These are phyloP conservation scores for Chiua virens DNA, from an alignment of 768 basidiomycete species.

Conservation along the genomic window DNA sequence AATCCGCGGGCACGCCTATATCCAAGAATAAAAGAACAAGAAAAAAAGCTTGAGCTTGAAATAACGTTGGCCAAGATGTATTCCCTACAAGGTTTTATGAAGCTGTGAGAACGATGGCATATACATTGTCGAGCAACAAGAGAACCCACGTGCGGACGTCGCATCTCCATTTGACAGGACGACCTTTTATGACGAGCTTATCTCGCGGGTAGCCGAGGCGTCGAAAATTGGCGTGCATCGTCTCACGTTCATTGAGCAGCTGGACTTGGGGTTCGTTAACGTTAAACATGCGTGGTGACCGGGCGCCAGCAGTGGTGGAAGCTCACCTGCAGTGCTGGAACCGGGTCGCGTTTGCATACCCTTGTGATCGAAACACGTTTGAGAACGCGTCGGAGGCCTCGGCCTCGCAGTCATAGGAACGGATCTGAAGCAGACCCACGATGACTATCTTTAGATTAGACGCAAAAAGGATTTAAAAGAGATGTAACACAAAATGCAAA, in stretches of 20 bases:
- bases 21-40: background rate
- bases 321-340: too few relatives aligned
- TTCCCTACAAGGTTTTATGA: slow-evolving; percentile 2
- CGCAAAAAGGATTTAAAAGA: background rate
- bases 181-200: too few relatives aligned
- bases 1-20: background rate
- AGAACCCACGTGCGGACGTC: background rate
- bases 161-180: slow-evolving; percentile 2
- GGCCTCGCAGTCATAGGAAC: too few relatives aligned
- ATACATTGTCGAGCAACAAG: slow-evolving; percentile 4
- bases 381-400: background rate
- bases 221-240: background rate
- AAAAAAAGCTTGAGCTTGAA: background rate
- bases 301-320: too few relatives aligned
- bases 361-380: too few relatives aligned
- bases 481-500: too few relatives aligned
- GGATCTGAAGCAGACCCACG: slow-evolving; percentile 1
- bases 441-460: slow-evolving; percentile 12
- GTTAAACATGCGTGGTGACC: too few relatives aligned
- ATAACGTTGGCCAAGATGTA: too few relatives aligned
- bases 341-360: too few relatives aligned
- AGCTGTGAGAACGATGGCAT: slow-evolving; percentile 5
- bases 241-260: slow-evolving; percentile 3
- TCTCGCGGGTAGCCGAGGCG: background rate
- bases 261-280: too few relatives aligned